Percentiles rank a stretch among this genome's conserved stretches.
Evolutionary conservation across 2,329 filamentous ascomycete genomes (phyloP).

Genomic region (Ilyonectria sp.): DNA sequence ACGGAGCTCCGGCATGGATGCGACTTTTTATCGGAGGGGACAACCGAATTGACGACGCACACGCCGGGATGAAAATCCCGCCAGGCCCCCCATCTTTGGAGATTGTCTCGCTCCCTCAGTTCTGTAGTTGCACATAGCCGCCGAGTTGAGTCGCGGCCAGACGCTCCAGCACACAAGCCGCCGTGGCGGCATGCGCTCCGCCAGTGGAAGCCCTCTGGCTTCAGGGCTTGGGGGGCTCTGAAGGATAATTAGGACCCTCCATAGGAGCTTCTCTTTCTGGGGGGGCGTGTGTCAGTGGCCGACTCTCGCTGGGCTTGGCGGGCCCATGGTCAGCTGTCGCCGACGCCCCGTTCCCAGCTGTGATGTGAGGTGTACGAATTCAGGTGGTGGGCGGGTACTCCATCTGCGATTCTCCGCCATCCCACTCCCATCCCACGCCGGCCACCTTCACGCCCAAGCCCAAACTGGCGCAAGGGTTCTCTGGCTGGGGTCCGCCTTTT

Average conservation of each 20-base stretch:
- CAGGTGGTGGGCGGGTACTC: constrained; percentile 3
- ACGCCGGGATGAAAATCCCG: constrained; percentile 20
- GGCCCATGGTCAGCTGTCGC: constrained; percentile 40
- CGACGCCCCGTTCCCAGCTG: constrained; percentile 31
- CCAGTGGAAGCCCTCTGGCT: not conserved
- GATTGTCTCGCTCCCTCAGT: constrained; percentile 2
- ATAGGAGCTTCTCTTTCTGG: constrained; percentile 15
- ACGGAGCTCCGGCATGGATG: constrained; percentile 22
- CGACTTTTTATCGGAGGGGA: constrained; percentile 26
- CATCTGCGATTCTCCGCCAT: constrained; percentile 26
- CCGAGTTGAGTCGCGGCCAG: constrained; percentile 11
- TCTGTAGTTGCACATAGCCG: not conserved
- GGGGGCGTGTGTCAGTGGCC: constrained; percentile 33
- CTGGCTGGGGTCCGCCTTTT: not conserved
- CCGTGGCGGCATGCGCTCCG: constrained; percentile 5
- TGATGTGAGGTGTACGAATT: constrained; percentile 8
- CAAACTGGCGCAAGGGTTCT: constrained; percentile 17
- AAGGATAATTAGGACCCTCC: not conserved
- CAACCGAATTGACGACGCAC: constrained; percentile 23
- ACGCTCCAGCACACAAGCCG: not conserved
- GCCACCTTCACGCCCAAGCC: constrained; percentile 21
- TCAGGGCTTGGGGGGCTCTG: not conserved
- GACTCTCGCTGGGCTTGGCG: constrained; percentile 37
- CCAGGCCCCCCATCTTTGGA: constrained; percentile 6
- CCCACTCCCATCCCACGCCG: constrained; percentile 33